Base-by-base conservation (phyloP, 306 rosid species). In the Vigna reflexopilosa region DNA sequence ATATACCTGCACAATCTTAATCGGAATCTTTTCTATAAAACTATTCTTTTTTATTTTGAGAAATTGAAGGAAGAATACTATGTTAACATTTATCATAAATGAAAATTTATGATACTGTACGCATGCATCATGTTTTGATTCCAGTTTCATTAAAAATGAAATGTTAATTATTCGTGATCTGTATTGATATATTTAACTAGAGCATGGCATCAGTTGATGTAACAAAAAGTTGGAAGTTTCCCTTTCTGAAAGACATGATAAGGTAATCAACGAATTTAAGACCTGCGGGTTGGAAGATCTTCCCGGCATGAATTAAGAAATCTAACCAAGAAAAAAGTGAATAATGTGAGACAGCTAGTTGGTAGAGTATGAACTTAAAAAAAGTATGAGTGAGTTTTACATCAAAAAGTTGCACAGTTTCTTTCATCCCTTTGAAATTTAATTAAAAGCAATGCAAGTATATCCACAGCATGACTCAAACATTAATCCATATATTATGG, bases 381-480 rank as follows among this genome's bases (percentile, higher is more conserved):
- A 68, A 5, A 4, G 38, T 34, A 49, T 30, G 5, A 9, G 47
- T 38, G 36, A 67, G 58, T 57, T 59, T 79, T 55, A 66, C 80
- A 82, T 77, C 83, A 65, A 66, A 30, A 77, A 83, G 86, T 56
- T 79, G 78, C 69, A 7, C 17, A 69, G 78, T 75, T 69, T 79
- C 81, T 74, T 79, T 79, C 78, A 42, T 62, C 64, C 20, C 70
- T 44, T 68, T 19, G 9, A 59, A 51, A 62, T 42, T 76, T 17
- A 40, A 40, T 42, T 42, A 9, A 9, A 42, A 42, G 10, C 13
- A 9, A 42, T 42, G 47, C 47, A 59, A 32, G 3, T 11, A 58
- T 26, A 71, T 48, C 5, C 58, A 49, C 24, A 3, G 24, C 54
- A 78, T 73, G 76, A 67, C 80, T 40, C 16, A 24, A 44, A 11